Conservation (phyloP, 1,139 yeast genomes). For the Scheffersomyces parashehatae region DNA sequence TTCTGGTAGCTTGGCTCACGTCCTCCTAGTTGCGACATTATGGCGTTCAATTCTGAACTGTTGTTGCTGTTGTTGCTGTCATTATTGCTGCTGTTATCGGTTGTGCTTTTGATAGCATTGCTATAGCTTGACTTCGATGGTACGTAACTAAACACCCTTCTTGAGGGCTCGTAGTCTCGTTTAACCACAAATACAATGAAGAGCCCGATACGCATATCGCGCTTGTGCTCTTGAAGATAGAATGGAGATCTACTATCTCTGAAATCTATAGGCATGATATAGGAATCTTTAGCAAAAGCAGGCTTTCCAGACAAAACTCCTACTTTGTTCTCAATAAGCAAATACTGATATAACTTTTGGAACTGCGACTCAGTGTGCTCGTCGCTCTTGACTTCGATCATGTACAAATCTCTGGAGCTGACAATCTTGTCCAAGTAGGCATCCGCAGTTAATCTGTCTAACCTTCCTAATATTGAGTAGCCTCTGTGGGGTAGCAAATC, state of each 20-base stretch:
- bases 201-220: conserved; percentile 30
- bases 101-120: neutral
- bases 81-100: neutral
- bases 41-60: neutral
- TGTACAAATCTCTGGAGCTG: conserved; percentile 50
- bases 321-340: conserved; percentile 48
- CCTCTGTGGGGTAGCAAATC: conserved; percentile 30
- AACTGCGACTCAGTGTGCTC: conserved; percentile 30
- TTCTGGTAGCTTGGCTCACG: neutral
- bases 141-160: too few relatives aligned
- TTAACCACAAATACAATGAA: conserved; percentile 50
- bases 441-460: conserved; percentile 55
- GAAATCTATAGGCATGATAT: conserved; percentile 51
- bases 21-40: neutral
- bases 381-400: conserved; percentile 41
- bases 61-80: neutral
- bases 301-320: conserved; percentile 62
- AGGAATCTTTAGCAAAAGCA: conserved; percentile 62
- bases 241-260: conserved; percentile 26
- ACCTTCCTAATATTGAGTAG: conserved; percentile 62
- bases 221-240: conserved; percentile 24
- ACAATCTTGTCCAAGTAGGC: conserved; percentile 54
- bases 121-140: neutral
- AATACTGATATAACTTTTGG: conserved; percentile 54
- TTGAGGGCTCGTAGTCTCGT: conserved; percentile 30